Evolutionary conservation across 1,284 basidiomycete genomes (phyloP).

Genomic region (Retiboletus flavoniger): DNA sequence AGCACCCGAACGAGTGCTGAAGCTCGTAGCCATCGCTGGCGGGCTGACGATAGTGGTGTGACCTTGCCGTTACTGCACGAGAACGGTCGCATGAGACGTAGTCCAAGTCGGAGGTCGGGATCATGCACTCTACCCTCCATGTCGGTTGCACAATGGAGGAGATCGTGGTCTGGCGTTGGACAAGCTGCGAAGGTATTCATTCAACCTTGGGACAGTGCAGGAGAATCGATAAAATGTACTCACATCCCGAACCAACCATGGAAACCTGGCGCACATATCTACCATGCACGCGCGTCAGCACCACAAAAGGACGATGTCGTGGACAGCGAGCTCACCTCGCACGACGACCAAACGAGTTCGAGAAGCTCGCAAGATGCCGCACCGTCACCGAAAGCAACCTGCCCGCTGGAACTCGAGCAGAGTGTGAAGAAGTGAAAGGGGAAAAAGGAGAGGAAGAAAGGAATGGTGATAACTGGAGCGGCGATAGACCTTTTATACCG

Average conservation of each 20-base stretch:
- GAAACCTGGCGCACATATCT: not conserved
- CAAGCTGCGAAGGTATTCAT: not conserved
- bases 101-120: not conserved
- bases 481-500: conserved; percentile 9
- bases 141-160: not conserved
- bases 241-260: conserved; percentile 1
- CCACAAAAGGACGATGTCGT: not conserved
- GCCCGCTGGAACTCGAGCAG: conserved; percentile 4
- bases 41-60: not conserved
- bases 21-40: not conserved
- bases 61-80: not conserved
- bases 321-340: not conserved
- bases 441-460: not conserved
- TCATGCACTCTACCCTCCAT: conserved; percentile 3
- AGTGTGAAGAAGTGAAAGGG: not conserved
- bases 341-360: not conserved
- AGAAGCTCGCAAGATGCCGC: not conserved
- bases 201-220: not conserved
- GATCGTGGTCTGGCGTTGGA: not conserved
- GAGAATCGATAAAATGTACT: not conserved
- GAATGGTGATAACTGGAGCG: not conserved
- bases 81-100: not conserved
- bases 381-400: conserved; percentile 2
- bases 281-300: not conserved
- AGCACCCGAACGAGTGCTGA: not conserved